A percentile compares a stretch with the other conserved stretches of the same genome.
Conservation (phyloP, 148 eudicot species). For the Rhododendron williamsianum region DNA sequence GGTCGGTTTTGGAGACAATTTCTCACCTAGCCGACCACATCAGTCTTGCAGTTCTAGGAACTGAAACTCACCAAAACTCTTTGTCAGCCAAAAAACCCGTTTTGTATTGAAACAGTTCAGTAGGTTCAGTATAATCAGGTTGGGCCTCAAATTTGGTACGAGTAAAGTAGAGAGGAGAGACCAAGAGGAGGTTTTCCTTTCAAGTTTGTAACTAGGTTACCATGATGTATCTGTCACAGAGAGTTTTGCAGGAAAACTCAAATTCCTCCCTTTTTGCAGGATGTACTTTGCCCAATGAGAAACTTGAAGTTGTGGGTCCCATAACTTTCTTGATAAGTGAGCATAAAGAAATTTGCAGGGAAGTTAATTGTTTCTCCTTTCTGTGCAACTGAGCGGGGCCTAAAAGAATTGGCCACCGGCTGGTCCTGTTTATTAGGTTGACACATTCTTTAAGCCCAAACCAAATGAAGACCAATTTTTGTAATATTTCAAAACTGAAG, state of each 20-base stretch:
- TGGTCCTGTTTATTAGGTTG: neutral
- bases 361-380: no score
- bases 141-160: neutral
- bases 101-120: neutral
- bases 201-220: no score
- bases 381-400: no score
- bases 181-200: no score
- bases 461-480: neutral
- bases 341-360: no score
- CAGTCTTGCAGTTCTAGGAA: neutral
- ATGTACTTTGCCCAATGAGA: no score
- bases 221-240: no score
- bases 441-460: neutral
- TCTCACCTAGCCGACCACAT: neutral
- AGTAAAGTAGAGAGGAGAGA: no score
- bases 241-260: no score
- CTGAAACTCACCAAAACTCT: neutral
- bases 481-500: neutral
- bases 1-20: neutral
- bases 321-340: no score
- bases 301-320: no score
- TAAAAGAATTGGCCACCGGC: neutral
- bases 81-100: neutral
- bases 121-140: neutral
- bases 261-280: no score